Conservation (phyloP, 1,139 yeast species). For the Zygoascus hellenicus region DNA sequence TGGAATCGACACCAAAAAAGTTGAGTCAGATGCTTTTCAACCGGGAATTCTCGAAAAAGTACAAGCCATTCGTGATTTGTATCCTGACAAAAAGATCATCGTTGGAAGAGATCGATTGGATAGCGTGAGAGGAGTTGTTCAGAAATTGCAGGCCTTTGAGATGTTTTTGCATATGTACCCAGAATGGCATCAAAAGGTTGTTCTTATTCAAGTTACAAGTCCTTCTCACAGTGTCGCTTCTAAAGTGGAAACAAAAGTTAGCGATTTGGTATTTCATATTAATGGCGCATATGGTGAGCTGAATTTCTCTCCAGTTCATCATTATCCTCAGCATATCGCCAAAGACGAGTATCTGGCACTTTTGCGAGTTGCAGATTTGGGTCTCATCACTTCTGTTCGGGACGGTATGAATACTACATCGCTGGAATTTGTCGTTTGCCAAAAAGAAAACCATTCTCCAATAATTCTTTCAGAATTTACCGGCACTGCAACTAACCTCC, state of each 20-base stretch:
- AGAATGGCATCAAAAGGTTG: conserved; percentile 83
- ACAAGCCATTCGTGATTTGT: conserved; percentile 52
- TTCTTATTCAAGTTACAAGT: conserved; percentile 84
- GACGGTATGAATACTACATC: conserved; percentile 98
- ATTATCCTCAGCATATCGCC: conserved; percentile 83
- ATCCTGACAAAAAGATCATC: conserved; percentile 71
- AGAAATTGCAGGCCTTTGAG: conserved; percentile 90
- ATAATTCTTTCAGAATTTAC: conserved; percentile 86
- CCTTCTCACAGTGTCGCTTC: conserved; percentile 55
- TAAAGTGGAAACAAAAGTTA: conserved; percentile 63
- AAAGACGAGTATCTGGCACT: conserved; percentile 87
- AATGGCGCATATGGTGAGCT: conserved; percentile 80
- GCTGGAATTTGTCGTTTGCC: conserved; percentile 85
- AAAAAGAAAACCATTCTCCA: conserved; percentile 66
- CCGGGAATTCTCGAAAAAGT: conserved; percentile 43
- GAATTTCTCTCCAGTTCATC: conserved; percentile 78
- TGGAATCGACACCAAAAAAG: conserved; percentile 69
- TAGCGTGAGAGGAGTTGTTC: conserved; percentile 94
- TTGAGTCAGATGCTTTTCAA: conserved; percentile 44
- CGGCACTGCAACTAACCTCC: conserved; percentile 78
- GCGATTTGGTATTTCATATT: conserved; percentile 52
- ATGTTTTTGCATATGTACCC: conserved; percentile 85
- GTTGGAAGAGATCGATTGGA: conserved; percentile 96
- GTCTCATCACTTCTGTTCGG: conserved; percentile 81
- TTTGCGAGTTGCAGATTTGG: conserved; percentile 82